These are phyloP conservation scores for Psilocybe tampanensis DNA, from an alignment of 768 basidiomycete genomes.

Conservation along the genomic window DNA sequence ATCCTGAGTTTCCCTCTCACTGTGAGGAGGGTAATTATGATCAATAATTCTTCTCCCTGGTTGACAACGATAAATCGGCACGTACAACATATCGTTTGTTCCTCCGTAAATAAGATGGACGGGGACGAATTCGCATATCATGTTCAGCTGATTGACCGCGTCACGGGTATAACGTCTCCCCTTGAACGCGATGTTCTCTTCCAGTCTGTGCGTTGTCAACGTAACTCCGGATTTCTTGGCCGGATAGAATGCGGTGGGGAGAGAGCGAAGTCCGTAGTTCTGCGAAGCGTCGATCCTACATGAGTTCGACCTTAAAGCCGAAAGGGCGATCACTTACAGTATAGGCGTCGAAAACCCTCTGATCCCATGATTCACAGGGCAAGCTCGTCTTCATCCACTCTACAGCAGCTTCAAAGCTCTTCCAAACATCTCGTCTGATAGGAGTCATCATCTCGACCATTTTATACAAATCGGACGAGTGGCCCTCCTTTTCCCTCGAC, in stretches of 20 bases:
- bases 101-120: constrained; percentile 33
- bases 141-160: constrained; percentile 28
- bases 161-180: constrained; percentile 23
- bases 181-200: constrained; percentile 29
- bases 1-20: constrained; percentile 27
- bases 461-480: constrained; percentile 29
- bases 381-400: constrained; percentile 26
- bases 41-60: background rate
- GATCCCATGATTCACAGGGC: constrained; percentile 29
- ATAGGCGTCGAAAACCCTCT: constrained; percentile 27
- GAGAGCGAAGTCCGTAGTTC: constrained; percentile 29
- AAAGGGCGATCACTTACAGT: constrained; percentile 11
- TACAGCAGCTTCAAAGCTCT: constrained; percentile 22
- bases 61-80: background rate
- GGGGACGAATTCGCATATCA: constrained; percentile 27
- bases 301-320: background rate
- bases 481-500: constrained; percentile 20
- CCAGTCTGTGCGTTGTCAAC: constrained; percentile 26
- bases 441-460: constrained; percentile 25
- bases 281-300: background rate
- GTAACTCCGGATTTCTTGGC: constrained; percentile 26
- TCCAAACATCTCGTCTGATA: constrained; percentile 27
- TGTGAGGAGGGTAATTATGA: background rate
- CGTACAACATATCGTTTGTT: constrained; percentile 34
- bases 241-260: constrained; percentile 31